Conservation (phyloP, 129 eudicot species). For the Ambrosia artemisiifolia region DNA sequence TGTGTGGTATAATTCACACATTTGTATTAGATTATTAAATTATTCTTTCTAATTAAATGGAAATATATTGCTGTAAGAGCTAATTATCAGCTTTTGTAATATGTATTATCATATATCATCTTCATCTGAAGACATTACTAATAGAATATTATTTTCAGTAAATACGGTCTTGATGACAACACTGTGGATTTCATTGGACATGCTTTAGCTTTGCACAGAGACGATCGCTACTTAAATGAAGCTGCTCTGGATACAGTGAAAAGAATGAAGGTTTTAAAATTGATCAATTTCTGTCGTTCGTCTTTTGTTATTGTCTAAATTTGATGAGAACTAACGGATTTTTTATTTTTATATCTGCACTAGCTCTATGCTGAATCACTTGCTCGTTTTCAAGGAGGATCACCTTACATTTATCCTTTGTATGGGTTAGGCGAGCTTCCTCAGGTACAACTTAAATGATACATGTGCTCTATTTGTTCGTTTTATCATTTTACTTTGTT, state of each 20-base stretch:
- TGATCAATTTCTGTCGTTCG: not conserved
- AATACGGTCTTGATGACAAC: constrained; percentile 95
- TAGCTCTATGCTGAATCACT: constrained; percentile 74
- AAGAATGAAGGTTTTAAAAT: constrained; percentile 72
- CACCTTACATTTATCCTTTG: constrained; percentile 68
- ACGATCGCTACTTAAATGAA: constrained; percentile 81
- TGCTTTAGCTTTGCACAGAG: constrained; percentile 91
- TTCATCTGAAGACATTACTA: not conserved
- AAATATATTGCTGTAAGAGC: no score
- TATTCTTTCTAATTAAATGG: no score
- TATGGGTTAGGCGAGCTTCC: constrained; percentile 75
- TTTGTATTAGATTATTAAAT: no score
- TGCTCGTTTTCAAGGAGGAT: constrained; percentile 77
- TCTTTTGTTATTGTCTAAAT: not conserved
- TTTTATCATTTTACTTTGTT: constrained; percentile 5
- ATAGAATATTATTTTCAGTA: constrained; percentile 38
- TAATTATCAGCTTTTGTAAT: not conserved
- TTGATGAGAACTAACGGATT: constrained; percentile 7
- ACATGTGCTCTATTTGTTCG: not conserved
- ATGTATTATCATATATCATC: not conserved
- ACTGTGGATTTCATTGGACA: constrained; percentile 95
- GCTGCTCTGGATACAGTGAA: constrained; percentile 90
- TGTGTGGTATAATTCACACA: no score
- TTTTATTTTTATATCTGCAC: not conserved
- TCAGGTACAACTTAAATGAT: constrained; percentile 40